Base-by-base conservation (phyloP, 768 basidiomycete genomes). In the Termitomyces sp. region DNA sequence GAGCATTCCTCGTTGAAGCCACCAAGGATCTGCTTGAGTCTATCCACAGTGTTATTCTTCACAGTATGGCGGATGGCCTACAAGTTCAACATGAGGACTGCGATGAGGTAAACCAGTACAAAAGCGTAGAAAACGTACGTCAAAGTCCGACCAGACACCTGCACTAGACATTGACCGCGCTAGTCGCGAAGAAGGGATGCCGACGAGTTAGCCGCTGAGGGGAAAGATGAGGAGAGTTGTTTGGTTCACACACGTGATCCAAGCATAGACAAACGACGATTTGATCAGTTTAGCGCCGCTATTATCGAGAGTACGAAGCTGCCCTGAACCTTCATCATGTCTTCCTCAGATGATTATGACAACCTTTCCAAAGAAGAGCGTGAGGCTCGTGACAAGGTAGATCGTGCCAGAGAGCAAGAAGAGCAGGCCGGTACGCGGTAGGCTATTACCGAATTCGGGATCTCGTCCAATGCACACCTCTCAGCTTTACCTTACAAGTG, bases 401-500 rank as follows among this genome's bases (percentile, higher is more conserved):
- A 88, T 54, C 79, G 83, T 57, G 82, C 79, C 45, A 80, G 85
- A 17, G 95, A 97, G 73, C 70, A 72, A 62, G 77, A 71, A 44
- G 95, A 97, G 71, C 95, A 97, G 73, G 90, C 86, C 59, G 87
- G 95, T 95, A 74, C 62, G 84, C 63, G 51, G 46, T 42, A 59
- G 63, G 54, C 57, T 62, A 49, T 48, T 10, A 47, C 58, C 56
- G 43, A 47, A 52, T 32, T 29, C 21, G n/a, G 40, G 52, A 59
- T 62, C 62, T 63, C 53, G 63, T 54, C 55, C 56, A 54, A 61
- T 66, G 61, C 60, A 60, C 58, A 65, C 63, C 60, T 47, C 25
- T 62, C 45, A 94, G 92, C 85, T 17, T 77, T 99, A 60, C 97
- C 97, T 5, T 98, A 96, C 71, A 76, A 72, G 54, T 99, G 97